Conservation (phyloP, 768 basidiomycete species). For the Russula vinacea region DNA sequence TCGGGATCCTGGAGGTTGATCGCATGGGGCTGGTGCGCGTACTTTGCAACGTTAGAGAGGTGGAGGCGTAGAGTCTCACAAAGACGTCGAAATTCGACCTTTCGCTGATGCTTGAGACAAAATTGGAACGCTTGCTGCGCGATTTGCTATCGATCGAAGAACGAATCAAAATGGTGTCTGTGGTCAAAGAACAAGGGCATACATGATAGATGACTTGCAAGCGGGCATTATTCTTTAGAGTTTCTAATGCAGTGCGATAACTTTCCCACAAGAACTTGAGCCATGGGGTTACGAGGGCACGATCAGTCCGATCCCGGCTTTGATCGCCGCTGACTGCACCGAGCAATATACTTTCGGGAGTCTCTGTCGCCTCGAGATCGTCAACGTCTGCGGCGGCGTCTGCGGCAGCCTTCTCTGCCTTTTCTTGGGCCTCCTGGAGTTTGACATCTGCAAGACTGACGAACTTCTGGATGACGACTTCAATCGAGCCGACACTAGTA, state of each 20-base stretch:
- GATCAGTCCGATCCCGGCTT: constrained; percentile 90
- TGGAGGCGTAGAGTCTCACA: constrained; percentile 96
- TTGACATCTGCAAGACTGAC: constrained; percentile 77
- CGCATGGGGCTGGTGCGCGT: constrained; percentile 87
- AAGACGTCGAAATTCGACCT: constrained; percentile 94
- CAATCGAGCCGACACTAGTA: constrained; percentile 85
- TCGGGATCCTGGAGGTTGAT: constrained; percentile 96
- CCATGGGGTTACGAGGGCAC: constrained; percentile 94
- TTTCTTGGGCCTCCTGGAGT: constrained; percentile 81
- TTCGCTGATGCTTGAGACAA: constrained; percentile 88
- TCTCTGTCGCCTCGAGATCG: constrained; percentile 93
- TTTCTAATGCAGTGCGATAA: constrained; percentile 92
- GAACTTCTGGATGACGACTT: constrained; percentile 84
- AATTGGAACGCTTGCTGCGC: constrained; percentile 98
- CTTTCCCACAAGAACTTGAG: constrained; percentile 99
- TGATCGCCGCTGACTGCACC: constrained; percentile 88
- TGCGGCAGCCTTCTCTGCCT: constrained; percentile 69
- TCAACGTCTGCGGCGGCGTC: constrained; percentile 72
- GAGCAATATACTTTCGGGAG: constrained; percentile 86
- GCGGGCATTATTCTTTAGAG: constrained; percentile 91
- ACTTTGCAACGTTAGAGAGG: constrained; percentile 91
- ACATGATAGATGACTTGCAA: constrained; percentile 94
- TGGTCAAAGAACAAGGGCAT: constrained; percentile 29
- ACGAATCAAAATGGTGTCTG: background rate
- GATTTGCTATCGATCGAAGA: constrained; percentile 60